phyloP scores from a whole-genome alignment of 2,329 filamentous ascomycete genomes.

The Neofusicoccum umdonicola region DNA sequence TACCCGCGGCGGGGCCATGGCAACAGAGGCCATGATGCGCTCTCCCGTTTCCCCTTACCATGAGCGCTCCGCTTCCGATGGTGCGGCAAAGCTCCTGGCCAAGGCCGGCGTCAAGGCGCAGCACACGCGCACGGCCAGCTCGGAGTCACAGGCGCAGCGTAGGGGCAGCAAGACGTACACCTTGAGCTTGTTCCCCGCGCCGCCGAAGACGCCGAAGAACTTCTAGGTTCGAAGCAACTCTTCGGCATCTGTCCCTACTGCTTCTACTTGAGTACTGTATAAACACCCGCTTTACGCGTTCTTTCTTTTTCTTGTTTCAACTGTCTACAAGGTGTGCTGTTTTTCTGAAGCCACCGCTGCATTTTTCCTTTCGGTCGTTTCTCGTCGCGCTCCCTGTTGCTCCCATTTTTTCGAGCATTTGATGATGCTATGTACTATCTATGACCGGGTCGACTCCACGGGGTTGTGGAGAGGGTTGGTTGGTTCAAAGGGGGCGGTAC shows the following conservation, averaged over 20 bases:
- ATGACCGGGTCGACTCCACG: constrained; percentile 14
- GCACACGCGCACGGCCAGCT: constrained; percentile 8
- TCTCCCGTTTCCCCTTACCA: constrained; percentile 24
- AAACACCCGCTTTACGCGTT: neutral
- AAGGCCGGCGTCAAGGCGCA: constrained; percentile 10
- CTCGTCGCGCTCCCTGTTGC: neutral
- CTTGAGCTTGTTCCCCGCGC: constrained; percentile 35
- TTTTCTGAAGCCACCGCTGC: constrained; percentile 15
- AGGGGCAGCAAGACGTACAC: constrained; percentile 15
- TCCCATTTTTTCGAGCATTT: constrained; percentile 3
- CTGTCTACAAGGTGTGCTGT: constrained; percentile 11
- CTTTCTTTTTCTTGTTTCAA: neutral
- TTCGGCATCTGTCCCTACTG: neutral
- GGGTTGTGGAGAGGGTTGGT: constrained; percentile 2
- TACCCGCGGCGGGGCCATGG: neutral
- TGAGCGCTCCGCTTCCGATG: constrained; percentile 34
- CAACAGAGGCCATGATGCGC: constrained; percentile 5
- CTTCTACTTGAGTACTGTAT: neutral
- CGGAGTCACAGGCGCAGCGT: neutral
- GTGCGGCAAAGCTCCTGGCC: constrained; percentile 30
- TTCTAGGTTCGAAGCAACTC: neutral
- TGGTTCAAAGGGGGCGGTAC: constrained; percentile 9
- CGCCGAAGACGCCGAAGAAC: constrained; percentile 23
- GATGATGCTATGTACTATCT: constrained; percentile 15
- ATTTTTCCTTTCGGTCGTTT: neutral